Evolutionary conservation across 345 rosid species (phyloP), one percentile per base, ranked within the genome.

Genomic region (Geranium brycei): DNA sequence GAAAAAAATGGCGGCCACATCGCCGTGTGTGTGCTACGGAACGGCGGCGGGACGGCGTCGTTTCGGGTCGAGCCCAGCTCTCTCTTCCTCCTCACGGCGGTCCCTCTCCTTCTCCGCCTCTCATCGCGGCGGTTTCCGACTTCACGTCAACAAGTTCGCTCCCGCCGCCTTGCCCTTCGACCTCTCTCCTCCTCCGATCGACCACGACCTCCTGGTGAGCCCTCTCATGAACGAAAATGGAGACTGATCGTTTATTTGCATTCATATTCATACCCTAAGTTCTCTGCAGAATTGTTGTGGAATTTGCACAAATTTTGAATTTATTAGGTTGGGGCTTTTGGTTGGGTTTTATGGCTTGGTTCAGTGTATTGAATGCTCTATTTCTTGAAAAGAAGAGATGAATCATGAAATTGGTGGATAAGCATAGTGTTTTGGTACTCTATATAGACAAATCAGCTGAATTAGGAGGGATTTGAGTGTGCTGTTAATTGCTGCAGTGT

Each of bases 131-230:
- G 53, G 13, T 47, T 47, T 47, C 11, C 13, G 53, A 47, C 15
- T 47, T 47, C 53, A 13, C 11, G 3, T 5, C 13, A 3, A 47
- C 13, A 47, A 47, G 11, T 13, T 47, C 53, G 15, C 15, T 47
- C 11, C 53, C 15, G 76, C 83, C 51, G 81, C 82, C 13, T 72
- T 80, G 58, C 83, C 82, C 41, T 85, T 86, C 35, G 89, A 91
- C 66, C 74, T 84, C 69, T 79, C 97, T 0, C 97, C 97, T 72
- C 95, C 97, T 0, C 97, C 91, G 0, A 84, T 91, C 60, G 97
- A 91, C 66, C 95, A 81, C 69, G 97, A 91, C 70, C 73, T 86
- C 63, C 76, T 70, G 40, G 97, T 91, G 72, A 77, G 76, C 17
- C 16, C 55, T 15, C 12, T 57, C 40, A 2, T 23, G 28, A 23